These are phyloP conservation scores for Phialophora verrucosa DNA, from an alignment of 2,329 filamentous ascomycete genomes.

Conservation along the genomic window DNA sequence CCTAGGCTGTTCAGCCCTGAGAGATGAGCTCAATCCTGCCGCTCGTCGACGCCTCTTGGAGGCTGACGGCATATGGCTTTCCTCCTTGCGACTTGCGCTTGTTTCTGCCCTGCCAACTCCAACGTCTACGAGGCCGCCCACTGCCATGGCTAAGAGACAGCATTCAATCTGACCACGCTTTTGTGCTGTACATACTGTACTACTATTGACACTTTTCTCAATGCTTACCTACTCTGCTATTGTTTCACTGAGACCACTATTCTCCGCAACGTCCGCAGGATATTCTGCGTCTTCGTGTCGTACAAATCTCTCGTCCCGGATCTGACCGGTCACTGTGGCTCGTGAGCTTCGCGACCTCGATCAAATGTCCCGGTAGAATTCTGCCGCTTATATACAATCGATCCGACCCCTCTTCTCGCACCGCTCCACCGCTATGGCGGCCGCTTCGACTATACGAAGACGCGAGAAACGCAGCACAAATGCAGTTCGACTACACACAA, in stretches of 20 bases:
- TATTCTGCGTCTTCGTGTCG: conserved; percentile 9
- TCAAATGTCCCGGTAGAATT: conserved; percentile 26
- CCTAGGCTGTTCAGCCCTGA: conserved; percentile 10
- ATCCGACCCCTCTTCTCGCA: background rate
- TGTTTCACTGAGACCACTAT: background rate
- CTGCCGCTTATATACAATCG: background rate
- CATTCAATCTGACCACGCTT: conserved; percentile 13
- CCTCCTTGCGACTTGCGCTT: background rate
- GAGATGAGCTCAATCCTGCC: conserved; percentile 10
- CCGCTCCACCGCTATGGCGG: conserved; percentile 20
- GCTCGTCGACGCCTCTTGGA: conserved; percentile 6
- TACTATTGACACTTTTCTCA: background rate
- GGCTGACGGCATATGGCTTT: conserved; percentile 19
- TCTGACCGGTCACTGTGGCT: background rate
- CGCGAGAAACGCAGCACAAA: conserved; percentile 3
- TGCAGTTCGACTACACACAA: conserved; percentile 7
- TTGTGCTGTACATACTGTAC: background rate
- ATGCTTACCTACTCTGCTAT: background rate
- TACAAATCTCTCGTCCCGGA: conserved; percentile 16
- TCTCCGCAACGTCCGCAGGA: background rate
- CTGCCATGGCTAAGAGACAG: conserved; percentile 4
- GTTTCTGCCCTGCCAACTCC: conserved; percentile 18
- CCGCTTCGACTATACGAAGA: conserved; percentile 2
- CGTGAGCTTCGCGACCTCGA: conserved; percentile 2
- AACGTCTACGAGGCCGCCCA: conserved; percentile 18